These are phyloP conservation scores for Hanseniaspora valbyensis DNA, from an alignment of 805 yeast genomes.

Conservation along the genomic window DNA sequence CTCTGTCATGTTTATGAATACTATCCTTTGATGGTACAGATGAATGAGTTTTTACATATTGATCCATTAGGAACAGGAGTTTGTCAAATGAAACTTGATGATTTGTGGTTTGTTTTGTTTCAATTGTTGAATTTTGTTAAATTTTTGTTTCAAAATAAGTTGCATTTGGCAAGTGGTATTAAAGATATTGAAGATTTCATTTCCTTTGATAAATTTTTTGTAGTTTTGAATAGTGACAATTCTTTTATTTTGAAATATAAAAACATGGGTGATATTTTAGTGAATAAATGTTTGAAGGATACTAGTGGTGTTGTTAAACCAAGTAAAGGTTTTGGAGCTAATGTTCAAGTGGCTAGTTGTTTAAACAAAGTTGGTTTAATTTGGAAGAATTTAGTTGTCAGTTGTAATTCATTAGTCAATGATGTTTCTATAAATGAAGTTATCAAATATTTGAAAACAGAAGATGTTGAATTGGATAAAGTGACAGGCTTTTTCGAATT, in stretches of 20 bases:
- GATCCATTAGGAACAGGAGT: conserved; percentile 12
- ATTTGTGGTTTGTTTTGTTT: conserved; percentile 45
- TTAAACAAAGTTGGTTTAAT: conserved; percentile 10
- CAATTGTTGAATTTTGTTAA: conserved; percentile 52
- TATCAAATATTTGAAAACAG: conserved; percentile 38
- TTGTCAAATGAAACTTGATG: conserved; percentile 20
- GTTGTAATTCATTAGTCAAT: conserved; percentile 5
- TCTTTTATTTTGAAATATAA: conserved; percentile 7
- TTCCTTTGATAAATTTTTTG: conserved; percentile 57
- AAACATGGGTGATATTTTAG: conserved; percentile 2
- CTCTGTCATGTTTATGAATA: conserved; percentile 74
- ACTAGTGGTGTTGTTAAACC: not conserved
- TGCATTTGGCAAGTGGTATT: conserved; percentile 6
- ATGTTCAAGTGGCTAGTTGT: not conserved
- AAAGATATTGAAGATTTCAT: conserved; percentile 40
- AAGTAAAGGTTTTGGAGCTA: not conserved
- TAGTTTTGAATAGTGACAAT: conserved; percentile 41
- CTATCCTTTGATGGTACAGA: conserved; percentile 63
- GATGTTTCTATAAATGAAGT: not conserved
- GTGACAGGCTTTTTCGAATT: conserved; percentile 35
- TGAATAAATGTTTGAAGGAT: conserved; percentile 9
- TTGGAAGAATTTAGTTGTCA: conserved; percentile 8
- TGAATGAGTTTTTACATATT: conserved; percentile 56
- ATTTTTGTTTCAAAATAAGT: conserved; percentile 4
- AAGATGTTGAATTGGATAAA: conserved; percentile 38